phyloP scores from a whole-genome alignment of 805 yeast genomes.

The Candida fluviatilis region DNA sequence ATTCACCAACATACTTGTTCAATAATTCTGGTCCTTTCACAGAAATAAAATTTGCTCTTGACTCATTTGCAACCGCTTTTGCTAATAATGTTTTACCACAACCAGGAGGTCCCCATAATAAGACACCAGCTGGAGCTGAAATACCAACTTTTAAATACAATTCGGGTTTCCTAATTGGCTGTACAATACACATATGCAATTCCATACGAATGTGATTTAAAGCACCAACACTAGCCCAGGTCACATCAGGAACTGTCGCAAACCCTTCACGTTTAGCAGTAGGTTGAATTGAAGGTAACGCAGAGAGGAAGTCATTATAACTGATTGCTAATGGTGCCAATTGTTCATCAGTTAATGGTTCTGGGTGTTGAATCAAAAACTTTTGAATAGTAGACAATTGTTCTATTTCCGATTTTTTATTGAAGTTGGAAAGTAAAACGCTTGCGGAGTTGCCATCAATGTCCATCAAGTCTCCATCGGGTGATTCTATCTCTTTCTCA shows the following conservation, averaged over 20 bases:
- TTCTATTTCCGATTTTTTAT: conserved; percentile 29
- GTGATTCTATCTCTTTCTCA: conserved; percentile 33
- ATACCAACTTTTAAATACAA: conserved; percentile 87
- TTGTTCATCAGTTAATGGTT: conserved; percentile 72
- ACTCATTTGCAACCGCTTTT: conserved; percentile 97
- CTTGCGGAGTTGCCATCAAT: conserved; percentile 17
- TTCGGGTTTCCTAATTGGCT: conserved; percentile 92
- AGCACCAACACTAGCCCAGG: conserved; percentile 96
- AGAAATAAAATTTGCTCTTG: conserved; percentile 92
- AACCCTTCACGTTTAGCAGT: conserved; percentile 98
- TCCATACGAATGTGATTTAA: conserved; percentile 76
- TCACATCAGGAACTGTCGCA: conserved; percentile 96
- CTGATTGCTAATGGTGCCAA: conserved; percentile 71
- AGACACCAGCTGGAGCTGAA: conserved; percentile 93
- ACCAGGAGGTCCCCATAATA: conserved; percentile 99
- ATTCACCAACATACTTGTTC: conserved; percentile 94
- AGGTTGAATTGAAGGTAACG: conserved; percentile 92
- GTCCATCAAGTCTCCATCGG: conserved; percentile 27
- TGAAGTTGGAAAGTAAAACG: conserved; percentile 23
- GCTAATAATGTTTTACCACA: conserved; percentile 97
- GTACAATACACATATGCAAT: conserved; percentile 94
- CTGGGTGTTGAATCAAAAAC: conserved; percentile 71
- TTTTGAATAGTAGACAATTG: conserved; percentile 62
- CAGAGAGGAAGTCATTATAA: conserved; percentile 74
- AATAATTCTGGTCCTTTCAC: conserved; percentile 94